phyloP scores from a whole-genome alignment of 805 yeast genomes.

The Yarrowia deformans region DNA sequence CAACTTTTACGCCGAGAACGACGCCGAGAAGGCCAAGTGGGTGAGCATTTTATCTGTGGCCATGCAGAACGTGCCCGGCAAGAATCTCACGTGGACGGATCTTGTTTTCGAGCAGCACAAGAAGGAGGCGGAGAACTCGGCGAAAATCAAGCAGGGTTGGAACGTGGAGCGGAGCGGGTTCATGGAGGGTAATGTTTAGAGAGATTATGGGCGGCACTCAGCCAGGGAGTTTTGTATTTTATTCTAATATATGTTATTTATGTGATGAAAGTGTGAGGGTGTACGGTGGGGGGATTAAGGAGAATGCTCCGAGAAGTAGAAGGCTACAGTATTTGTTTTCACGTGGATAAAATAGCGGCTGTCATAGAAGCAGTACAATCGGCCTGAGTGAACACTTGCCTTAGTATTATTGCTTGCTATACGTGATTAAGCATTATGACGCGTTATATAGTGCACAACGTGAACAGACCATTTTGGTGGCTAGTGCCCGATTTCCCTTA shows the following conservation, averaged over 20 bases:
- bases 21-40: conserved; percentile 70
- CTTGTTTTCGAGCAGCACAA: conserved; percentile 31
- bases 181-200: conserved; percentile 5
- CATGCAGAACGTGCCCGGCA: conserved; percentile 39
- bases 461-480: no score
- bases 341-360: no score
- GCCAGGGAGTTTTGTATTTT: conserved; percentile 15
- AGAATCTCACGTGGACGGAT: conserved; percentile 35
- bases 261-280: neutral
- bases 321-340: no score
- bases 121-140: conserved; percentile 23
- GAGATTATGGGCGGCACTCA: no score
- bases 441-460: no score
- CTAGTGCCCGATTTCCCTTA: no score
- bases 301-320: no score
- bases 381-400: no score
- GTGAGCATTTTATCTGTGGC: conserved; percentile 54
- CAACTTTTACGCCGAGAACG: conserved; percentile 81
- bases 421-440: no score
- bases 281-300: no score
- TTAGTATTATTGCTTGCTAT: no score
- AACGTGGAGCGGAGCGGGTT: conserved; percentile 27
- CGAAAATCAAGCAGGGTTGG: conserved; percentile 22
- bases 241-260: conserved; percentile 20
- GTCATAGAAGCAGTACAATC: no score